Evolutionary conservation across 2,329 filamentous ascomycete genomes (phyloP).

Genomic region (Colletotrichum sp.): DNA sequence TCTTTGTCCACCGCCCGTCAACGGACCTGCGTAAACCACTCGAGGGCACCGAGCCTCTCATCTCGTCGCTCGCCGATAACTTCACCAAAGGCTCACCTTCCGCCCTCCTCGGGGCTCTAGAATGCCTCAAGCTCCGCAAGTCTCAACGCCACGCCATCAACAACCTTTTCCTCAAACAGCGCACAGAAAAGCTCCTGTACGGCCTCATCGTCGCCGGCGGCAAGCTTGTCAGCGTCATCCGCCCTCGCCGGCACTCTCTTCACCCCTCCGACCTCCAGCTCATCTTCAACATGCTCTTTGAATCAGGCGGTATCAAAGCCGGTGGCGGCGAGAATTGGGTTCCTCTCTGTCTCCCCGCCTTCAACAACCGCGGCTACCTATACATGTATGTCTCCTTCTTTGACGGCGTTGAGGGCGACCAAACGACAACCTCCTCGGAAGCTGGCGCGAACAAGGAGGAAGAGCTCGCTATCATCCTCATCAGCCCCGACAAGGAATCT

Average conservation of each 20-base stretch:
- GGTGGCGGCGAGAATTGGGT: slow-evolving; percentile 97
- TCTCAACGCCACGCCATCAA: slow-evolving; percentile 87
- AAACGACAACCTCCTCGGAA: slow-evolving; percentile 34
- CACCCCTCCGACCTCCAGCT: slow-evolving; percentile 95
- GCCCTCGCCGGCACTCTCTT: slow-evolving; percentile 92
- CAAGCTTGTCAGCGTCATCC: slow-evolving; percentile 90
- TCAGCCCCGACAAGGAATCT: slow-evolving; percentile 90
- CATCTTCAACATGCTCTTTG: slow-evolving; percentile 99
- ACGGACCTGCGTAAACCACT: slow-evolving; percentile 89
- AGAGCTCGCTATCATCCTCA: slow-evolving; percentile 89
- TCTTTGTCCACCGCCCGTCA: slow-evolving; percentile 91
- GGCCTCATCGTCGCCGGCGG: slow-evolving; percentile 93
- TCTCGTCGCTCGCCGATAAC: slow-evolving; percentile 91
- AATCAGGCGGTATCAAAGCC: slow-evolving; percentile 88
- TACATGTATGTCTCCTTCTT: slow-evolving; percentile 99
- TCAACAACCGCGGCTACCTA: slow-evolving; percentile 94
- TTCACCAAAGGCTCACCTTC: slow-evolving; percentile 94
- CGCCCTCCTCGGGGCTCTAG: slow-evolving; percentile 84
- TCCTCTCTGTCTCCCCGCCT: slow-evolving; percentile 91
- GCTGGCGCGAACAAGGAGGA: slow-evolving; percentile 70
- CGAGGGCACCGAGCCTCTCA: slow-evolving; percentile 87
- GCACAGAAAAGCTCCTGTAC: slow-evolving; percentile 82
- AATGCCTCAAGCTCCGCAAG: slow-evolving; percentile 92
- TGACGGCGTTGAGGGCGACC: slow-evolving; percentile 58
- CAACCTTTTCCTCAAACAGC: slow-evolving; percentile 80